Evolutionary conservation across 768 basidiomycete genomes (phyloP).

Genomic region (Boletus reticuloceps): DNA sequence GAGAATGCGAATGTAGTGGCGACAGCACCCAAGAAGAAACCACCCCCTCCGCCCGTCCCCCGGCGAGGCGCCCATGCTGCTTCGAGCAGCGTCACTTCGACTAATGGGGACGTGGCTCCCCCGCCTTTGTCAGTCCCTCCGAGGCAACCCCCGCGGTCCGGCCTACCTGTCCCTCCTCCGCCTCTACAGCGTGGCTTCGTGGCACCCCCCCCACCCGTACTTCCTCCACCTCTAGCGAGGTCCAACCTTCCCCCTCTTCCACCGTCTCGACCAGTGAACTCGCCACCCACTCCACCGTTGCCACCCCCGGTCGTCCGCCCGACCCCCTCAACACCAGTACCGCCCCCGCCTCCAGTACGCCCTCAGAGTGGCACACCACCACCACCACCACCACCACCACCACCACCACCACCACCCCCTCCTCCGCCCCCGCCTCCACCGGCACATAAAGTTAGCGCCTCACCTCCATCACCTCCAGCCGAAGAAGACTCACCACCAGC

Average conservation of each 20-base stretch:
- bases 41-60: slow-evolving; percentile 36
- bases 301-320: slow-evolving; percentile 16
- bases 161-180: slow-evolving; percentile 11
- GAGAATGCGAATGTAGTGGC: slow-evolving; percentile 32
- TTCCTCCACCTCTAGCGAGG: slow-evolving; percentile 33
- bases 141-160: slow-evolving; percentile 28
- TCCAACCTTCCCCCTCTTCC: slow-evolving; percentile 31
- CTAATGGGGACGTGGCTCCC: slow-evolving; percentile 22
- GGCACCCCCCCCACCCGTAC: slow-evolving; percentile 23
- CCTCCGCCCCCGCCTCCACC: slow-evolving; percentile 36
- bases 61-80: slow-evolving; percentile 25
- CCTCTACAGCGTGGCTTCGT: slow-evolving; percentile 30
- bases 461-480: slow-evolving; percentile 37
- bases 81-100: slow-evolving; percentile 26
- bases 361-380: slow-evolving; percentile 26
- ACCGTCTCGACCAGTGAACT: slow-evolving; percentile 32
- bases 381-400: slow-evolving; percentile 38
- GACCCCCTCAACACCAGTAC: slow-evolving; percentile 31
- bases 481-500: slow-evolving; percentile 31
- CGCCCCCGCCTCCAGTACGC: slow-evolving; percentile 27
- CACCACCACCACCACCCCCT: slow-evolving; percentile 43
- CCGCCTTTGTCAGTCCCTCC: slow-evolving; percentile 34
- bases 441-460: slow-evolving; percentile 23
- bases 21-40: slow-evolving; percentile 36
- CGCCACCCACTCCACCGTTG: slow-evolving; percentile 33